phyloP scores from a whole-genome alignment of 805 yeast species.

The Cyberlindnera maritima region DNA sequence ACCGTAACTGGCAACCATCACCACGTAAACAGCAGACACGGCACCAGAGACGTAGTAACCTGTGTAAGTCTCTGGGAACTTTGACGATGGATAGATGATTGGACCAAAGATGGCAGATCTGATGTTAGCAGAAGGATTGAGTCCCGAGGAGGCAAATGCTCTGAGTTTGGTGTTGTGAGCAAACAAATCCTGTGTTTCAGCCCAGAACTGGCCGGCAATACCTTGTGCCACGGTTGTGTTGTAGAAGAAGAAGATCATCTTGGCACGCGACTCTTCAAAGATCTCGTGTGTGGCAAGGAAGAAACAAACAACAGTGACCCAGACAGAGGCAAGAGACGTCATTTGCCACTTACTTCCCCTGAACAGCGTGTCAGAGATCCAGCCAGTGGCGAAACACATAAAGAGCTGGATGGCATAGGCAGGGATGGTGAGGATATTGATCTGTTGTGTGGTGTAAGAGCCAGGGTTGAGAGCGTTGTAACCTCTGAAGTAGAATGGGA shows the following conservation, averaged over 20 bases:
- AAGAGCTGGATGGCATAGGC: slow-evolving; percentile 10
- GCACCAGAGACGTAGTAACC: slow-evolving; percentile 15
- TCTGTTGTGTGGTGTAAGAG: slow-evolving; percentile 11
- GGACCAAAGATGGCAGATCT: slow-evolving; percentile 14
- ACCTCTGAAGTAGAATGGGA: slow-evolving; percentile 13
- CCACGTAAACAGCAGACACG: slow-evolving; percentile 6
- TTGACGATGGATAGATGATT: slow-evolving; percentile 14
- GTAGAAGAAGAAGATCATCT: slow-evolving; percentile 14
- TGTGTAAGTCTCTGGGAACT: slow-evolving; percentile 12
- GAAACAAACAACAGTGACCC: slow-evolving; percentile 11
- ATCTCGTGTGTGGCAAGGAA: slow-evolving; percentile 14
- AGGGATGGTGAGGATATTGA: slow-evolving; percentile 10
- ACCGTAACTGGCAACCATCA: slow-evolving; percentile 10
- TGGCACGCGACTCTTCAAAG: slow-evolving; percentile 4
- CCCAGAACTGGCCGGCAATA: slow-evolving; percentile 16
- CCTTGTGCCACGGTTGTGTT: slow-evolving; percentile 14
- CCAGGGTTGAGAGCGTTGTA: slow-evolving; percentile 8
- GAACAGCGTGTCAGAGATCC: slow-evolving; percentile 14
- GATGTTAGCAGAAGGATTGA: slow-evolving; percentile 11
- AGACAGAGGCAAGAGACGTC: slow-evolving; percentile 4
- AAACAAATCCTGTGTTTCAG: slow-evolving; percentile 15
- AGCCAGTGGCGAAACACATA: slow-evolving; percentile 10
- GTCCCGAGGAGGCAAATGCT: slow-evolving; percentile 15
- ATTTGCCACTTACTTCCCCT: slow-evolving; percentile 13
- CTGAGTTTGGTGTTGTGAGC: slow-evolving; percentile 13